Evolutionary conservation across 345 rosid genomes (phyloP).

Genomic region (Erucastrum elatum): DNA sequence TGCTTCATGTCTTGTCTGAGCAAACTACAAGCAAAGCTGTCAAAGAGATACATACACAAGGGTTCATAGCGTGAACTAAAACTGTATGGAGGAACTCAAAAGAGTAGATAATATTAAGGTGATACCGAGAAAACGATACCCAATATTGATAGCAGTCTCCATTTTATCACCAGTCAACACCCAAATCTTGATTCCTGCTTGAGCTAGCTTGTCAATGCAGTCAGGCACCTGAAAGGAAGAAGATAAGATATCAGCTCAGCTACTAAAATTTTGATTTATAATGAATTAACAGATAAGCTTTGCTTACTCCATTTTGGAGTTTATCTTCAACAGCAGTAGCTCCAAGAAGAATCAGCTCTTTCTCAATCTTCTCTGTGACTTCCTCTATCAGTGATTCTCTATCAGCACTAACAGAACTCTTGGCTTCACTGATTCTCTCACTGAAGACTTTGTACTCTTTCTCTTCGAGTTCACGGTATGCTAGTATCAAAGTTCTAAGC

Average conservation of each 20-base stretch:
- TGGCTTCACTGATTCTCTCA: slow-evolving; percentile 61
- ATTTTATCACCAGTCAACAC: slow-evolving; percentile 97
- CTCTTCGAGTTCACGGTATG: slow-evolving; percentile 77
- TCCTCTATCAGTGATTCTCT: slow-evolving; percentile 68
- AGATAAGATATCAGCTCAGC: neutral
- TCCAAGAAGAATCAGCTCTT: slow-evolving; percentile 79
- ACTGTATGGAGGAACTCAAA: slow-evolving; percentile 2
- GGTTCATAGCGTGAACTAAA: slow-evolving; percentile 9
- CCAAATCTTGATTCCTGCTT: slow-evolving; percentile 98
- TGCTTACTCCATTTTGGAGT: slow-evolving; percentile 89
- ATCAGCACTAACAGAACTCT: slow-evolving; percentile 68
- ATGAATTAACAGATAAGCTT: too few relatives aligned
- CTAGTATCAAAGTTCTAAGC: slow-evolving; percentile 78
- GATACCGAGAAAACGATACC: slow-evolving; percentile 49
- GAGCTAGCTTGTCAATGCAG: slow-evolving; percentile 96
- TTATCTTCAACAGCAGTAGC: slow-evolving; percentile 98
- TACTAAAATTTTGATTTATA: too few relatives aligned
- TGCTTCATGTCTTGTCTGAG: slow-evolving; percentile 97
- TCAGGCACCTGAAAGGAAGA: slow-evolving; percentile 67
- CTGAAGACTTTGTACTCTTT: slow-evolving; percentile 59
- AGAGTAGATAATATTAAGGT: slow-evolving; percentile 19
- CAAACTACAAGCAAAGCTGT: slow-evolving; percentile 89
- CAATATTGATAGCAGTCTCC: slow-evolving; percentile 99
- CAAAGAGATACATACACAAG: slow-evolving; percentile 39
- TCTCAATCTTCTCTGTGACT: slow-evolving; percentile 65